Percentiles rank a stretch among this genome's conserved stretches.
Conservation (phyloP, 768 basidiomycete genomes). For the Tephrocybe sp. region DNA sequence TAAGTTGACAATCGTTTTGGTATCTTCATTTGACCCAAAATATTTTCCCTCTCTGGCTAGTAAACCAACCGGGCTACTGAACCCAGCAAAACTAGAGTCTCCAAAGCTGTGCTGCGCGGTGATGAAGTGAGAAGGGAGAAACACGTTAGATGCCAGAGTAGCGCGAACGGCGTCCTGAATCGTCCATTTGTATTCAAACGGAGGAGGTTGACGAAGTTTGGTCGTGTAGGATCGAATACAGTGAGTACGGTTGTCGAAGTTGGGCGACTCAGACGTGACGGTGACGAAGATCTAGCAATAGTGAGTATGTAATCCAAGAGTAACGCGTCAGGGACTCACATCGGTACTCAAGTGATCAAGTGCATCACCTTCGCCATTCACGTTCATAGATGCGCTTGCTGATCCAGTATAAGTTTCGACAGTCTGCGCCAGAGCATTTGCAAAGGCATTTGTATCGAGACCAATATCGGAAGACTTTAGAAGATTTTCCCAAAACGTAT, state of each 20-base stretch:
- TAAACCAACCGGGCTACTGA: conserved; percentile 20
- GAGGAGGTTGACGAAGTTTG: conserved; percentile 2
- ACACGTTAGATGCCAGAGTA: conserved; percentile 17
- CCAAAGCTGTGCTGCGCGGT: conserved; percentile 17
- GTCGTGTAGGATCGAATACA: conserved; percentile 22
- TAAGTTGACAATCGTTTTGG: conserved; percentile 15
- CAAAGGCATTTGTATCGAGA: conserved; percentile 11
- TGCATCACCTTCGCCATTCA: conserved; percentile 2
- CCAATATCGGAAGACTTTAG: conserved; percentile 3
- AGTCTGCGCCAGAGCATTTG: neutral
- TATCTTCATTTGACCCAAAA: conserved; percentile 17
- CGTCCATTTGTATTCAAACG: conserved; percentile 19
- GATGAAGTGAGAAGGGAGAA: conserved; percentile 14
- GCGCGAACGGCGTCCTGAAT: conserved; percentile 20
- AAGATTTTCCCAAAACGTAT: conserved; percentile 14
- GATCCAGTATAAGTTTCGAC: conserved; percentile 7
- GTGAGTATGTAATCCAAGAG: neutral
- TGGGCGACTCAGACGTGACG: conserved; percentile 19
- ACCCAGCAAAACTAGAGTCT: conserved; percentile 23
- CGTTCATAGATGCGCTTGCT: neutral
- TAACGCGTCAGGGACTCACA: neutral
- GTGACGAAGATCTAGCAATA: conserved; percentile 19
- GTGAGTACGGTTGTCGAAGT: conserved; percentile 19
- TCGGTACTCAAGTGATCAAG: conserved; percentile 8
- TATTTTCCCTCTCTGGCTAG: conserved; percentile 12